Conservation (phyloP, 73 alveolate genomes). For the Durusdinium trenchii region DNA sequence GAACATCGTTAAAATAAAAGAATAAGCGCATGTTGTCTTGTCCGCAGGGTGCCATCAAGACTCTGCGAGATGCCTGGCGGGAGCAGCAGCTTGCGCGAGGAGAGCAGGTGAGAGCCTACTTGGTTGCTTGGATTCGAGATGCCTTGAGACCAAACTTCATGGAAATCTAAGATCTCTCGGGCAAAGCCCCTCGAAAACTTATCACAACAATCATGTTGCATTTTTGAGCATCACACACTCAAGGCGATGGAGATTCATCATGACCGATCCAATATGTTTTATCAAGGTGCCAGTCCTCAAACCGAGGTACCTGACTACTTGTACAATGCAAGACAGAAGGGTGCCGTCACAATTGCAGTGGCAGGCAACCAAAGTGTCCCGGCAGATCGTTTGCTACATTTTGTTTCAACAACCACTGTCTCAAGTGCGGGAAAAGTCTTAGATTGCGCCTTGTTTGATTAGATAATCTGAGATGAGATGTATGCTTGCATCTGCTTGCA, state of each 20-base stretch:
- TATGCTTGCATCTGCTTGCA: background rate
- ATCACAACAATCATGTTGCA: background rate
- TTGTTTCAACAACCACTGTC: background rate
- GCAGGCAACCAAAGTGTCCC: conserved; percentile 67
- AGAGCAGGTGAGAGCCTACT: conserved; percentile 72
- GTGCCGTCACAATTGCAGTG: conserved; percentile 58
- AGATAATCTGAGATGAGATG: background rate
- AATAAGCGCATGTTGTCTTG: background rate
- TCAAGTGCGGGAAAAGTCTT: background rate
- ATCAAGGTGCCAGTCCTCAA: background rate
- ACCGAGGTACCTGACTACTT: conserved; percentile 80
- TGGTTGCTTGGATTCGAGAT: background rate
- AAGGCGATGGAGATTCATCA: background rate
- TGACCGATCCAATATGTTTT: background rate
- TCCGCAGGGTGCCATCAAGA: conserved; percentile 68
- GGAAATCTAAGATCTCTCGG: background rate
- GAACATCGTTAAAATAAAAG: background rate
- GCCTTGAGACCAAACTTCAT: background rate
- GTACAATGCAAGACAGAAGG: conserved; percentile 30
- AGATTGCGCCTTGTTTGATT: background rate
- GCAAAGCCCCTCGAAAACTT: too few relatives aligned
- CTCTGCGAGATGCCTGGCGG: conserved; percentile 65
- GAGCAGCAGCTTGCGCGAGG: conserved; percentile 34
- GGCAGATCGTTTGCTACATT: background rate
- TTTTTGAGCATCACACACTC: background rate